Percentiles rank a stretch among this genome's conserved stretches.
phyloP scores from a whole-genome alignment of 2,329 filamentous ascomycete genomes.

The Colletotrichum acutatum region DNA sequence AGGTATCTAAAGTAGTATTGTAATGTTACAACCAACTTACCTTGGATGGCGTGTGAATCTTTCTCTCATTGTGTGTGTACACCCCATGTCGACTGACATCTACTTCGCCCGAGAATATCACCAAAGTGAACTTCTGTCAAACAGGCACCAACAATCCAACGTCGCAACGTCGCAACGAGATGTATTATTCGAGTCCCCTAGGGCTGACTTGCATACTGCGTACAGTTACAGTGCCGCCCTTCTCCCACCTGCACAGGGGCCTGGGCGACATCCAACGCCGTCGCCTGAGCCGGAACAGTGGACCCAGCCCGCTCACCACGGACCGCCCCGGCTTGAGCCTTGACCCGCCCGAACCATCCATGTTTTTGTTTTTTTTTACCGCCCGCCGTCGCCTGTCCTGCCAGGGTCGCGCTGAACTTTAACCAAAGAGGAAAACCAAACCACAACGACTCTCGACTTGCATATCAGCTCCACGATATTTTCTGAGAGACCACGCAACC shows the following conservation, averaged over 20 bases:
- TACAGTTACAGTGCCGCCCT: neutral
- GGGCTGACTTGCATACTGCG: neutral
- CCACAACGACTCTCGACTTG: neutral
- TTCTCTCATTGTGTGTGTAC: no score
- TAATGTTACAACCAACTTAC: neutral
- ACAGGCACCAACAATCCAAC: neutral
- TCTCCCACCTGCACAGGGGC: neutral
- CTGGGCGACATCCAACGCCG: neutral
- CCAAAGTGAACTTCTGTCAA: neutral
- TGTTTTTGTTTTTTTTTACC: neutral
- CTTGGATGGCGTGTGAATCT: neutral
- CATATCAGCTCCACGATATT: neutral
- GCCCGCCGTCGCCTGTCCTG: neutral
- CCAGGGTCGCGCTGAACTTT: neutral
- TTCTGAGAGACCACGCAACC: neutral
- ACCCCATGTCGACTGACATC: neutral
- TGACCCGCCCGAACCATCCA: conserved; percentile 7
- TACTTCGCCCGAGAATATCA: neutral
- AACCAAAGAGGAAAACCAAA: neutral
- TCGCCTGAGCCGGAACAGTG: neutral
- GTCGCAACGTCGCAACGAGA: neutral
- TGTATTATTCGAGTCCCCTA: neutral
- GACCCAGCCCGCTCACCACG: neutral
- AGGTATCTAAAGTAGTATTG: neutral
- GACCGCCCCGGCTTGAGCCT: conserved; percentile 31